Percentiles rank a stretch among this genome's conserved stretches.
These are phyloP conservation scores for Colletotrichum costaricense DNA, from an alignment of 2,329 filamentous ascomycete species.

Conservation along the genomic window DNA sequence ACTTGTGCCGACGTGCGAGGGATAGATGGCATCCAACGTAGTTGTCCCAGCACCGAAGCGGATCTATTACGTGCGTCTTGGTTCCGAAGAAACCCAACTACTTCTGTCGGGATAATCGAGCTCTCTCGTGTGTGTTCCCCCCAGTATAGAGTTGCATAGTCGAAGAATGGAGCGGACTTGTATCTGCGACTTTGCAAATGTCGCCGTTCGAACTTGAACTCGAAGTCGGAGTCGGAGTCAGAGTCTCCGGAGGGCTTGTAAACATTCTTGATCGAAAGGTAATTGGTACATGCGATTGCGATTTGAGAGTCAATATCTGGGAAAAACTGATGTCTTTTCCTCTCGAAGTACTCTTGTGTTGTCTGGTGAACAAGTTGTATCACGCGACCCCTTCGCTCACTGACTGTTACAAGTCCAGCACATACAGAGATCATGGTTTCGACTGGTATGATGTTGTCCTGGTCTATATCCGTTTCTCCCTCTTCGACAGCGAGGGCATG, in stretches of 20 bases:
- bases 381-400: accelerated
- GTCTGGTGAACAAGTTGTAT: neutral
- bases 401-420: neutral
- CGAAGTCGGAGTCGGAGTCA: too few species aligned
- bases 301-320: neutral
- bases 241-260: too few species aligned
- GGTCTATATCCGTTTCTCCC: accelerated
- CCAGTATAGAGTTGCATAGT: too few species aligned
- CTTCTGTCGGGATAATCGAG: too few species aligned
- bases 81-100: too few species aligned
- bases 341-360: neutral
- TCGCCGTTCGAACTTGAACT: too few species aligned
- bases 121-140: too few species aligned
- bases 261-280: accelerated
- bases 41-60: too few species aligned
- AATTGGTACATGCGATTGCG: accelerated
- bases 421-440: neutral
- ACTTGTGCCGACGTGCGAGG: too few species aligned
- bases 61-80: too few species aligned
- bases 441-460: neutral
- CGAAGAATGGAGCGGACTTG: too few species aligned
- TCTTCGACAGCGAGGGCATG: neutral
- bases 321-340: neutral
- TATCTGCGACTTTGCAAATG: too few species aligned
- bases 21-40: accelerated